phyloP scores from a whole-genome alignment of 768 basidiomycete species.

The Hericium erinaceus region DNA sequence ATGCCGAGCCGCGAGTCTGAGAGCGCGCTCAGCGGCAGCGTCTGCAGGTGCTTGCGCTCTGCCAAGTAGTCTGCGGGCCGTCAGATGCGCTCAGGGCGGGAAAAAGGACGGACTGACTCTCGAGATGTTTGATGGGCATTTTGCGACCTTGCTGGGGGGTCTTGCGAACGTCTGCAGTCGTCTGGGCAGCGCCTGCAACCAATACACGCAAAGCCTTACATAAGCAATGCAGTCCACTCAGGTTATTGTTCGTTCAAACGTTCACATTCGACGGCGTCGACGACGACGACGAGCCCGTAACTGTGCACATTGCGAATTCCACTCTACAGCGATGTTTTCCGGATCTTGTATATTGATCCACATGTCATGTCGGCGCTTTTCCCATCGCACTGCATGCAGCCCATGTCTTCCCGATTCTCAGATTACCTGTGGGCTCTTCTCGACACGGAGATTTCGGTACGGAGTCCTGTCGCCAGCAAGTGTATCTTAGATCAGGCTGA shows the following conservation, averaged over 20 bases:
- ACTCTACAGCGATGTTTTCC: too few relatives aligned
- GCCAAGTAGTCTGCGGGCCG: conserved; percentile 58
- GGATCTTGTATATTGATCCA: too few relatives aligned
- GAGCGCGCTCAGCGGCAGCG: conserved; percentile 69
- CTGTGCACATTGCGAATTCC: too few relatives aligned
- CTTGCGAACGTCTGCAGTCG: conserved; percentile 2
- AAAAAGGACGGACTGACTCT: conserved; percentile 42
- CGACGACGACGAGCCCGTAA: not conserved
- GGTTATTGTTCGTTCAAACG: not conserved
- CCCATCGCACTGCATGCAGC: too few relatives aligned
- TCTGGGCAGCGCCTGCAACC: not conserved
- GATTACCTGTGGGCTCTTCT: too few relatives aligned
- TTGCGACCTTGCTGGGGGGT: conserved; percentile 6
- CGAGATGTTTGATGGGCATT: conserved; percentile 81
- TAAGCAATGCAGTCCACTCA: not conserved
- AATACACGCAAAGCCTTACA: not conserved
- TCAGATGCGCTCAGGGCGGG: not conserved
- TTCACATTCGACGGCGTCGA: not conserved
- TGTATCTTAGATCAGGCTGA: too few relatives aligned
- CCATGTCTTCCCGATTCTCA: too few relatives aligned
- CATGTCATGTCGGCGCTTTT: too few relatives aligned
- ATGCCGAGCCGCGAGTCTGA: conserved; percentile 93
- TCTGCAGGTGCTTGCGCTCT: conserved; percentile 84
- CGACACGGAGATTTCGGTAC: too few relatives aligned
- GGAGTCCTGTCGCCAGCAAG: too few relatives aligned